Evolutionary conservation across 1,284 basidiomycete species (phyloP).

Genomic region (Xanthoconium separans): DNA sequence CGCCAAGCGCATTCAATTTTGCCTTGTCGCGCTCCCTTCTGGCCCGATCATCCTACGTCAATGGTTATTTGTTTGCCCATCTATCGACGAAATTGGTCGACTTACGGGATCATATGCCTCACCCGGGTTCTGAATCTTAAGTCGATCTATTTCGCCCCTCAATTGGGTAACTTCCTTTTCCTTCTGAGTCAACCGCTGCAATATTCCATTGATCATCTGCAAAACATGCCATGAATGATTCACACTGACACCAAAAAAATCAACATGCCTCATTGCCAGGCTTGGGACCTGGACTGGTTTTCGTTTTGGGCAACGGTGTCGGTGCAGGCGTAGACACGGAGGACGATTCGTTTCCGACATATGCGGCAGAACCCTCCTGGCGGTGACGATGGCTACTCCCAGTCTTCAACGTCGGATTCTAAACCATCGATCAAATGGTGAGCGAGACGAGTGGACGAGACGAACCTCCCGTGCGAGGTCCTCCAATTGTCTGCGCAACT

Average conservation of each 20-base stretch:
- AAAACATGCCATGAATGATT: slow-evolving; percentile 7
- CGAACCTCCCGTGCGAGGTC: slow-evolving; percentile 20
- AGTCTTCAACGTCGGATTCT: slow-evolving; percentile 46
- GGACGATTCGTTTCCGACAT: slow-evolving; percentile 8
- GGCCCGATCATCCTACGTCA: slow-evolving; percentile 69
- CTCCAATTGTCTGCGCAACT: slow-evolving; percentile 13
- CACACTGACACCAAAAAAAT: neutral
- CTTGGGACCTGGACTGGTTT: slow-evolving; percentile 41
- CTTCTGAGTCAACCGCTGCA: slow-evolving; percentile 80
- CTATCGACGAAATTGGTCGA: neutral
- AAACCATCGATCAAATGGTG: neutral
- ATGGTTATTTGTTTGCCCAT: slow-evolving; percentile 1
- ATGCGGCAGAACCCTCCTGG: slow-evolving; percentile 19
- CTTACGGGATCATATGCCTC: slow-evolving; percentile 61
- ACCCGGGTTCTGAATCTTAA: slow-evolving; percentile 54
- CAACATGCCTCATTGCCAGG: slow-evolving; percentile 49
- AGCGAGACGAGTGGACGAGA: neutral
- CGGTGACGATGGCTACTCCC: slow-evolving; percentile 61
- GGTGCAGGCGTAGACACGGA: neutral
- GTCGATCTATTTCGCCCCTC: slow-evolving; percentile 68
- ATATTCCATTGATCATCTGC: slow-evolving; percentile 72
- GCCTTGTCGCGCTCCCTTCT: slow-evolving; percentile 73
- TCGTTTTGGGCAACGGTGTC: slow-evolving; percentile 42
- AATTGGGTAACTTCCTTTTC: slow-evolving; percentile 82
- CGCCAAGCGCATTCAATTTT: slow-evolving; percentile 74